Base-by-base conservation (phyloP, 179 eudicot genomes). In the Gypsophila paniculata region DNA sequence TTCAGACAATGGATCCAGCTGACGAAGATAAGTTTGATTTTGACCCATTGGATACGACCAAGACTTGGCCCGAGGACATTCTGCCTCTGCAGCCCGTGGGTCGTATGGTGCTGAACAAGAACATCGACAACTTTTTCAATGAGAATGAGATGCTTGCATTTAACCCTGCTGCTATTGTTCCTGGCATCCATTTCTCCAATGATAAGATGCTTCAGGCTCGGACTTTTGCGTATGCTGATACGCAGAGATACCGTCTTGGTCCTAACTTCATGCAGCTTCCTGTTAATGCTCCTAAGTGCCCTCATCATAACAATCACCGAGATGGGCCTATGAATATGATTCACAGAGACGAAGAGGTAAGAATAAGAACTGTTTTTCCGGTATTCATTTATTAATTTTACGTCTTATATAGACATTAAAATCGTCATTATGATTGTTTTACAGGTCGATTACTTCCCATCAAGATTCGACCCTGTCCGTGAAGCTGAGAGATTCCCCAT, bases 311-410 rank as follows among this genome's bases (percentile, higher is more conserved):
- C 54, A 78, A 81, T 72, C 86, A 83, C 49, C 71, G 82, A 52
- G 86, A 83, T 5, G 86, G 86, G 17, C 78, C 80, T 69, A 83
- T 83, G 86, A 83, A 79, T 76, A 75, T 83, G 65, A 68, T 83
- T 72, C 82, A 78, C 74, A 74, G 86, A 57, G 86, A 83, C 58
- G 86, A 83, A 77, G 86, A 83, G 84, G 86, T 72, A 69, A n/a
- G n/a, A n/a, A n/a, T n/a, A n/a, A n/a, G n/a, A n/a, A n/a, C n/a
- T n/a, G n/a, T n/a, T n/a, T n/a, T n/a, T n/a, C n/a, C n/a, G n/a
- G n/a, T n/a, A n/a, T n/a, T n/a, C n/a, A n/a, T n/a, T n/a, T n/a
- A n/a, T n/a, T n/a, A n/a, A n/a, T n/a, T 15, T 63, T n/a, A 8
- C 60, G 1, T 63, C 36, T 63, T 7, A 8, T 8, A 14, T 15